phyloP scores from a whole-genome alignment of 306 rosid genomes.

The Pachyrhizus erosus region DNA sequence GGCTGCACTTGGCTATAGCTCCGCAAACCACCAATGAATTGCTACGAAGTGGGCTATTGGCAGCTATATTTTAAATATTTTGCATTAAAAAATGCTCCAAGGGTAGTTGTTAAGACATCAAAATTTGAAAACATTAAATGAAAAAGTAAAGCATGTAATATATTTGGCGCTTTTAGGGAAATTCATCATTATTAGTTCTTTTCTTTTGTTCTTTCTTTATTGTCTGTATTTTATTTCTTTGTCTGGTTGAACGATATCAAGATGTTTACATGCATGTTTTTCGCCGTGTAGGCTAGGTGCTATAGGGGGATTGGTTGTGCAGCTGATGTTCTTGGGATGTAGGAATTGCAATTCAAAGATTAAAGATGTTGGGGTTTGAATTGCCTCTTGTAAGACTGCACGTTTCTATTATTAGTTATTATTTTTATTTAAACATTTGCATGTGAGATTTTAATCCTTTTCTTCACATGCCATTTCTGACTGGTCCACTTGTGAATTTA shows the following conservation, averaged over 20 bases:
- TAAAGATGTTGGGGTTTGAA: slow-evolving; percentile 44
- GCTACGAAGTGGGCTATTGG: background rate
- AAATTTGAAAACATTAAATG: background rate
- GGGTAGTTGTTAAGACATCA: background rate
- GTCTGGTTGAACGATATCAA: background rate
- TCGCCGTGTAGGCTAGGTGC: slow-evolving; percentile 48
- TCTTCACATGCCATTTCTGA: slow-evolving; percentile 15
- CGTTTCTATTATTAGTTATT: slow-evolving; percentile 2
- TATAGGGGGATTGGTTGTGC: slow-evolving; percentile 47
- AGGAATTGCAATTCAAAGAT: slow-evolving; percentile 43
- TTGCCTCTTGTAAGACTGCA: slow-evolving; percentile 40
- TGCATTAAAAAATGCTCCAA: background rate
- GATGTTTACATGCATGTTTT: slow-evolving; percentile 30
- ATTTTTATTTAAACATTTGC: background rate
- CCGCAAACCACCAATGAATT: background rate
- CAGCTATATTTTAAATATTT: background rate
- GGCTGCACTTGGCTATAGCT: background rate
- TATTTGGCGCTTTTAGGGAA: background rate
- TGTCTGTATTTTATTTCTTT: background rate
- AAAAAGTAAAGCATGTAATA: background rate
- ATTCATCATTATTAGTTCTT: slow-evolving; percentile 7
- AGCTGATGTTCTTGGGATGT: slow-evolving; percentile 48
- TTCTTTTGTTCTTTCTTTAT: background rate
- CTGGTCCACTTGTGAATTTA: slow-evolving; percentile 28
- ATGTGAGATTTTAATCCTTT: slow-evolving; percentile 31